These are phyloP conservation scores for Mariannaea elegans DNA, from an alignment of 2,329 filamentous ascomycete genomes.

Conservation along the genomic window DNA sequence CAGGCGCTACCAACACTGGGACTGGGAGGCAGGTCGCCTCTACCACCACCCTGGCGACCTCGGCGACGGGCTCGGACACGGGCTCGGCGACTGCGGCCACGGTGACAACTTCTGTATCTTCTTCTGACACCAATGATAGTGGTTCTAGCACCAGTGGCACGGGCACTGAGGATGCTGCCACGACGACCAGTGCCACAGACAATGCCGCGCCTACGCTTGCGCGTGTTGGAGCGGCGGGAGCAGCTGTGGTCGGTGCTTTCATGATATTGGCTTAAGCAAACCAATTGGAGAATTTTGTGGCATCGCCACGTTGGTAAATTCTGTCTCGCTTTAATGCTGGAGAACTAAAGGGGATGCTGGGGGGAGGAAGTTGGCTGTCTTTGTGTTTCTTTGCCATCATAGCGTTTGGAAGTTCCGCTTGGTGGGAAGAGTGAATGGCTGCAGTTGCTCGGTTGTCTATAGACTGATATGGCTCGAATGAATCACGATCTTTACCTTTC, in stretches of 20 bases:
- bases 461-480: too few relatives aligned
- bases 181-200: neutral
- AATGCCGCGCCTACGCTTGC: constrained; percentile 31
- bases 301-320: too few relatives aligned
- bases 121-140: constrained; percentile 5
- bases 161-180: neutral
- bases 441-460: neutral
- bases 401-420: too few relatives aligned
- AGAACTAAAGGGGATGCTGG: too few relatives aligned
- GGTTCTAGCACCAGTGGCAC: neutral
- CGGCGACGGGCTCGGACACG: neutral
- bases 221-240: constrained; percentile 26
- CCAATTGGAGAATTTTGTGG: too few relatives aligned
- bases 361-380: too few relatives aligned
- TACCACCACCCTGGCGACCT: constrained; percentile 4
- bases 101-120: neutral
- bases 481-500: neutral
- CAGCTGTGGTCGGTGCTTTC: constrained; percentile 28
- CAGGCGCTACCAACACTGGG: constrained; percentile 21
- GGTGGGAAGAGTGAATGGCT: too few relatives aligned
- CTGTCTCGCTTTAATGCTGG: too few relatives aligned
- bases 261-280: constrained; percentile 31
- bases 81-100: neutral
- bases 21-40: constrained; percentile 9
- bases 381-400: too few relatives aligned